Conservation (phyloP, 2,329 filamentous ascomycete genomes). For the Nemania sp. region DNA sequence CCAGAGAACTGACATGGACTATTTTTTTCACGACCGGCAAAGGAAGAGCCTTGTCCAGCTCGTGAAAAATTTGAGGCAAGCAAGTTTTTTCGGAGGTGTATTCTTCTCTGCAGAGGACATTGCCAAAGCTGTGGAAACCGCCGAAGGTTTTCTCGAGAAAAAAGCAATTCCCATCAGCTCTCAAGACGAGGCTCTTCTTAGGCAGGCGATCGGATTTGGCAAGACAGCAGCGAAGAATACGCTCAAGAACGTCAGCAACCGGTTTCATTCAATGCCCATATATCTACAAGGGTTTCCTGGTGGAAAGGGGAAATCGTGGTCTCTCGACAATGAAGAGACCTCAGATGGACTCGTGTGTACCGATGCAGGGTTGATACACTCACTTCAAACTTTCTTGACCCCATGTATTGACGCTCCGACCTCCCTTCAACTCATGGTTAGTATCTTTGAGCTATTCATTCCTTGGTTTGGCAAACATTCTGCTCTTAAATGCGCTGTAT, state of each 20-base stretch:
- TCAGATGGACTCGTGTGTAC: conserved; percentile 52
- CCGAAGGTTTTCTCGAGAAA: conserved; percentile 67
- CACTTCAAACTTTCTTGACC: conserved; percentile 56
- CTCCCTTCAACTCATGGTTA: conserved; percentile 51
- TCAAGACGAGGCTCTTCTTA: conserved; percentile 64
- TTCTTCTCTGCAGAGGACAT: conserved; percentile 72
- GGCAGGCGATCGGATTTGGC: conserved; percentile 67
- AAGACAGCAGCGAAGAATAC: conserved; percentile 60
- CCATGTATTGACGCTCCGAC: conserved; percentile 48
- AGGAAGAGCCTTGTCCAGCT: conserved; percentile 67
- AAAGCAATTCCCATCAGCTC: conserved; percentile 59
- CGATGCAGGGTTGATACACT: conserved; percentile 53
- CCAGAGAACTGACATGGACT: conserved; percentile 80
- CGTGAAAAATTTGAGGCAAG: conserved; percentile 78
- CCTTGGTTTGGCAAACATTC: too few relatives aligned
- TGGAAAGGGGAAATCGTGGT: conserved; percentile 65
- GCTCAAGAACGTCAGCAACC: conserved; percentile 68
- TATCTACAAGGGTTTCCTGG: conserved; percentile 70
- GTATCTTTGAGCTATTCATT: too few relatives aligned
- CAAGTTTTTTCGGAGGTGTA: conserved; percentile 82
- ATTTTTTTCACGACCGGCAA: conserved; percentile 83
- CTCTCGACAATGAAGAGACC: conserved; percentile 59
- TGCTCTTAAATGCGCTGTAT: too few relatives aligned
- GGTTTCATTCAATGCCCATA: conserved; percentile 76
- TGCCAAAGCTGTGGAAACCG: conserved; percentile 64